Percentiles rank a stretch among this genome's conserved stretches.
These are phyloP conservation scores for Epicoccum sorghinum DNA, from an alignment of 2,329 filamentous ascomycete species.

Conservation along the genomic window DNA sequence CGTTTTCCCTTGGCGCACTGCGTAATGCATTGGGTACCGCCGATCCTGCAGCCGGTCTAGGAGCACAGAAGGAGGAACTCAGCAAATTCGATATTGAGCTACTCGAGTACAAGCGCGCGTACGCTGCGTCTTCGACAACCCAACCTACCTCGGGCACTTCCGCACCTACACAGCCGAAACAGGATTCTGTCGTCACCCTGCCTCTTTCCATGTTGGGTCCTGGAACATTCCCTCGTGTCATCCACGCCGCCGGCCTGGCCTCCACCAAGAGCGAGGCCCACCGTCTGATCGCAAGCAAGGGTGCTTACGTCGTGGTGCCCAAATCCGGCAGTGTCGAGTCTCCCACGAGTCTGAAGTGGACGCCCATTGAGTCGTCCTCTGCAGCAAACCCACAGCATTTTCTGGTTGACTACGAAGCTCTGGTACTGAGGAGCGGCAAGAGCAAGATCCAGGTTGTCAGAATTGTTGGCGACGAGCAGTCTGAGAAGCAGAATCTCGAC, in stretches of 20 bases:
- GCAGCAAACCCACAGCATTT: slow-evolving; percentile 64
- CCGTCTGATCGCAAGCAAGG: slow-evolving; percentile 61
- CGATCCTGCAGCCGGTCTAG: slow-evolving; percentile 5
- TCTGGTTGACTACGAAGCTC: slow-evolving; percentile 61
- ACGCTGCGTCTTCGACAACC: slow-evolving; percentile 24
- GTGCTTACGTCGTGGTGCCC: slow-evolving; percentile 62
- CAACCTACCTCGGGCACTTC: slow-evolving; percentile 17
- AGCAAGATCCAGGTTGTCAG: slow-evolving; percentile 65
- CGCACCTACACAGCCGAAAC: slow-evolving; percentile 28
- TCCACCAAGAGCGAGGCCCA: slow-evolving; percentile 63
- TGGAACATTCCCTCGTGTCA: slow-evolving; percentile 63
- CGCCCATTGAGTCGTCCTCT: slow-evolving; percentile 66
- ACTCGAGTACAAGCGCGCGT: slow-evolving; percentile 35
- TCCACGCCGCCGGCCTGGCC: slow-evolving; percentile 66
- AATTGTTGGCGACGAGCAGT: slow-evolving; percentile 62
- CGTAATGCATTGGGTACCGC: slow-evolving; percentile 23
- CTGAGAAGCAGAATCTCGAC: slow-evolving; percentile 47
- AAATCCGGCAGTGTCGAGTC: slow-evolving; percentile 51
- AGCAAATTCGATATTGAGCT: slow-evolving; percentile 23
- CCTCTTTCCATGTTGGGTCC: slow-evolving; percentile 62
- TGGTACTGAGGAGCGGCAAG: slow-evolving; percentile 65
- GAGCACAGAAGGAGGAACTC: slow-evolving; percentile 7
- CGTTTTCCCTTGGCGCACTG: slow-evolving; percentile 35
- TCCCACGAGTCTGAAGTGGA: slow-evolving; percentile 62
- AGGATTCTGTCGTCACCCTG: slow-evolving; percentile 64